These are phyloP conservation scores for Colletotrichum orchidophilum DNA, from an alignment of 2,329 filamentous ascomycete genomes.

Conservation along the genomic window DNA sequence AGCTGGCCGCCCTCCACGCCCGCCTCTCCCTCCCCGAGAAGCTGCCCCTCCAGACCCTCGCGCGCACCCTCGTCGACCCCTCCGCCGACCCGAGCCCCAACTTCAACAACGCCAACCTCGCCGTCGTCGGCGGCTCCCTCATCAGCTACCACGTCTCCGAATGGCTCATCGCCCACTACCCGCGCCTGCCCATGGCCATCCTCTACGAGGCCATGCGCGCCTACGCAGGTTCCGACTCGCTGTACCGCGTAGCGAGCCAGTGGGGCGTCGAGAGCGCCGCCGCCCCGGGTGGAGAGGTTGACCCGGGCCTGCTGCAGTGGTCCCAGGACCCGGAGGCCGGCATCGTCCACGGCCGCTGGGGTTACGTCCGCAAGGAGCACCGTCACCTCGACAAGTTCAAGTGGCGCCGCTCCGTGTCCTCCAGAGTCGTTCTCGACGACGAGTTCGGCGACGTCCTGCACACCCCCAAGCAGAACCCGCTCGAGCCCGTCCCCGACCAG, in stretches of 20 bases:
- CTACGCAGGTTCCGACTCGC: slow-evolving; percentile 79
- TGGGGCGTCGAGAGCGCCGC: slow-evolving; percentile 95
- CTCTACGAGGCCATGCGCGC: slow-evolving; percentile 87
- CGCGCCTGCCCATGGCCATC: slow-evolving; percentile 88
- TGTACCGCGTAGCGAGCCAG: slow-evolving; percentile 78
- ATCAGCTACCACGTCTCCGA: slow-evolving; percentile 91
- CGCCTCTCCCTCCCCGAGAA: slow-evolving; percentile 83
- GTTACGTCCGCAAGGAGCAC: slow-evolving; percentile 61
- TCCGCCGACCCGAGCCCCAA: slow-evolving; percentile 81
- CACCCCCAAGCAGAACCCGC: slow-evolving; percentile 36
- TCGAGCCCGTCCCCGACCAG: slow-evolving; percentile 20
- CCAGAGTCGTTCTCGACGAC: slow-evolving; percentile 82
- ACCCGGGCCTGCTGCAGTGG: slow-evolving; percentile 90
- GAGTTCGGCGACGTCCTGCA: slow-evolving; percentile 77
- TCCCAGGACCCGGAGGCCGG: slow-evolving; percentile 56
- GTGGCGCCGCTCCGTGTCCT: slow-evolving; percentile 77
- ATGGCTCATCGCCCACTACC: slow-evolving; percentile 87
- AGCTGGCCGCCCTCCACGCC: slow-evolving; percentile 91
- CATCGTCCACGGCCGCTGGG: slow-evolving; percentile 58
- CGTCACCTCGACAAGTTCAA: slow-evolving; percentile 55
- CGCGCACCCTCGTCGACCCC: slow-evolving; percentile 83
- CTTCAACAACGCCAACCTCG: slow-evolving; percentile 90
- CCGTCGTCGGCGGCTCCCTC: slow-evolving; percentile 82
- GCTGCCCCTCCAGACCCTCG: slow-evolving; percentile 86
- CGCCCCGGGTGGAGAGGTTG: slow-evolving; percentile 88